Evolutionary conservation across 805 yeast genomes (phyloP).

Genomic region (Saccharomycopsis sp.): DNA sequence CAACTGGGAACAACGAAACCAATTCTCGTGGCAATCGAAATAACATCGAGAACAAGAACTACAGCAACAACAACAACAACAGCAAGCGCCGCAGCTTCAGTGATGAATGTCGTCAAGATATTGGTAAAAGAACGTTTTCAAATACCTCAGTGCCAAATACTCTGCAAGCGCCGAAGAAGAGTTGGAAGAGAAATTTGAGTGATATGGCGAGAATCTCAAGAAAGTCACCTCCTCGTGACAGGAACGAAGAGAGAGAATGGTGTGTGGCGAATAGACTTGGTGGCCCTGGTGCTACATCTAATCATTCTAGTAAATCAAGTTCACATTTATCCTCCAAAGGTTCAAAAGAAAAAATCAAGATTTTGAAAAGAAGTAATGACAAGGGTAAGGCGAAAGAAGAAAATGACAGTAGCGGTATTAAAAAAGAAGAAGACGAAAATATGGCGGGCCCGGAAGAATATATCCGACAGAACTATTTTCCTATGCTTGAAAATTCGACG

Average conservation of each 20-base stretch:
- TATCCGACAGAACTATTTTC: slow-evolving; percentile 15
- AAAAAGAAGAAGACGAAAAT: slow-evolving; percentile 22
- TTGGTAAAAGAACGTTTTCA: too few relatives aligned
- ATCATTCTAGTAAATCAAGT: too few relatives aligned
- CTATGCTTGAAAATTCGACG: slow-evolving; percentile 2
- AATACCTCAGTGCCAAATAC: background rate
- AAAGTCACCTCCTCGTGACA: background rate
- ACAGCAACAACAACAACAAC: background rate
- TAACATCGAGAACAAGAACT: background rate
- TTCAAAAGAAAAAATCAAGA: slow-evolving; percentile 25
- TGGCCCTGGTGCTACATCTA: background rate
- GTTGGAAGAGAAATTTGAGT: slow-evolving; percentile 8
- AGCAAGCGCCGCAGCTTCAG: too few relatives aligned
- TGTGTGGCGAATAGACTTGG: background rate
- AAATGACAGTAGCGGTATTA: slow-evolving; percentile 21
- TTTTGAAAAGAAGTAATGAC: slow-evolving; percentile 21
- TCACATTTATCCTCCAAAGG: too few relatives aligned
- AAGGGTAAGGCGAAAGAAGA: slow-evolving; percentile 19
- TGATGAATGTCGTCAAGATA: too few relatives aligned
- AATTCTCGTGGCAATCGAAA: background rate
- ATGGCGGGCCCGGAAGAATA: slow-evolving; percentile 11
- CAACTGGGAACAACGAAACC: background rate
- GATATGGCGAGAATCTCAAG: slow-evolving; percentile 10
- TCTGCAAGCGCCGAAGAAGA: background rate
- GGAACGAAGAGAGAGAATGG: background rate